Conservation (phyloP, 108 stramenopile genomes). For the Stephanodiscus triporus region DNA sequence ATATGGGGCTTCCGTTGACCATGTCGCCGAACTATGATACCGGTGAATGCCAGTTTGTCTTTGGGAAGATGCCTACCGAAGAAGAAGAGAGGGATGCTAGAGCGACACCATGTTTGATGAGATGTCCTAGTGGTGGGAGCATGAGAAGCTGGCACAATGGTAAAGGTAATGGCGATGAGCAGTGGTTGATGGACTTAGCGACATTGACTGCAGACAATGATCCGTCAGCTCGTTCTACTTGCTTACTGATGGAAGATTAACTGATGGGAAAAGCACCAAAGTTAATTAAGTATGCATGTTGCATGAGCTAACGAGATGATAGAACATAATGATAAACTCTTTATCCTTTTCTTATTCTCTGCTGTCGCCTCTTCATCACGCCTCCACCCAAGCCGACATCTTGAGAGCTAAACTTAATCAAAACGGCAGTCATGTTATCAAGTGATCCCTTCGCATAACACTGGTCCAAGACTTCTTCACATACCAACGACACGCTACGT, state of each 20-base stretch:
- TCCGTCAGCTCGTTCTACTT: neutral
- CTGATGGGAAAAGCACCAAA: neutral
- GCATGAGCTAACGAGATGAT: neutral
- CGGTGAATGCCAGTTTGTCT: slow-evolving; percentile 85
- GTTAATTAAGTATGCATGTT: neutral
- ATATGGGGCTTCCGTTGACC: slow-evolving; percentile 86
- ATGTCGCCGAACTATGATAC: slow-evolving; percentile 91
- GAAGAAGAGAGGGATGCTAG: slow-evolving; percentile 68
- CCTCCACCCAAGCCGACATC: slow-evolving; percentile 38
- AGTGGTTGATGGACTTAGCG: slow-evolving; percentile 26
- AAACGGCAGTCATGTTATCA: slow-evolving; percentile 76
- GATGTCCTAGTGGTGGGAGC: slow-evolving; percentile 76
- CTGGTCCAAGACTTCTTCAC: slow-evolving; percentile 80
- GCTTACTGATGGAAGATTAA: slow-evolving; percentile 38
- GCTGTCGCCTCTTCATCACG: slow-evolving; percentile 28
- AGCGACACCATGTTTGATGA: slow-evolving; percentile 73
- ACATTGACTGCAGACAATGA: slow-evolving; percentile 1
- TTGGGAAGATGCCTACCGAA: slow-evolving; percentile 67
- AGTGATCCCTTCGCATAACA: slow-evolving; percentile 70
- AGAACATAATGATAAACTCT: neutral
- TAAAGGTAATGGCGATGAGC: neutral
- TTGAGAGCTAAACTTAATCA: slow-evolving; percentile 30
- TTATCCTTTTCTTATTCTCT: slow-evolving; percentile 10
- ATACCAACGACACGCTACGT: slow-evolving; percentile 57
- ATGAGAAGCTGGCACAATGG: slow-evolving; percentile 63